phyloP scores from a whole-genome alignment of 495 filamentous ascomycete genomes.

The Rhypophila decipiens region DNA sequence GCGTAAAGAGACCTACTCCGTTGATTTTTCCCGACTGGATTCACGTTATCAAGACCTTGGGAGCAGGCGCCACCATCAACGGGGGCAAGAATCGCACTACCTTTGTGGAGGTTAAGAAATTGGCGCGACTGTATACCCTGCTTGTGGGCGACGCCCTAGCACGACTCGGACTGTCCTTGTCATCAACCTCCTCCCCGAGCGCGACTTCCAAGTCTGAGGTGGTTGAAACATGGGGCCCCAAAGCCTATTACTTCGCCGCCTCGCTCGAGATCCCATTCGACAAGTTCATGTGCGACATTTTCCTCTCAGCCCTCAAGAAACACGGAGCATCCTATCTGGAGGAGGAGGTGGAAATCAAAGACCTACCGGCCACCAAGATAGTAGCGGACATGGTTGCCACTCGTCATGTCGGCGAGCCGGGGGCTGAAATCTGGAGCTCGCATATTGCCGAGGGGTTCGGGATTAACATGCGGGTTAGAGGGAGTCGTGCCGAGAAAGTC shows the following conservation, averaged over 20 bases:
- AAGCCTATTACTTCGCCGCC: conserved; percentile 6
- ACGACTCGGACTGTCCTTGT: too few relatives aligned
- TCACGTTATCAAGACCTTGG: background rate
- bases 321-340: background rate
- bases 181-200: too few relatives aligned
- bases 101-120: conserved; percentile 7
- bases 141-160: conserved; percentile 2
- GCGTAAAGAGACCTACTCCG: background rate
- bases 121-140: conserved; percentile 8
- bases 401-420: background rate
- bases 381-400: background rate
- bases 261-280: conserved; percentile 2
- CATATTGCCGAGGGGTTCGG: conserved; percentile 15
- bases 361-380: background rate
- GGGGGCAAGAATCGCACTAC: conserved; percentile 4
- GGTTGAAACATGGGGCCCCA: conserved; percentile 4
- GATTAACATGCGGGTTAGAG: conserved; percentile 4
- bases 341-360: background rate
- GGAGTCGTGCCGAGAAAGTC: conserved; percentile 1
- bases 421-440: conserved; percentile 2
- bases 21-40: conserved; percentile 9
- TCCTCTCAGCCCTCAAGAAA: conserved; percentile 3
- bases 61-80: background rate
- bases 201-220: background rate
- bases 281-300: background rate